Conservation (phyloP, 495 filamentous ascomycete species). For the Penicillium pancosmium region DNA sequence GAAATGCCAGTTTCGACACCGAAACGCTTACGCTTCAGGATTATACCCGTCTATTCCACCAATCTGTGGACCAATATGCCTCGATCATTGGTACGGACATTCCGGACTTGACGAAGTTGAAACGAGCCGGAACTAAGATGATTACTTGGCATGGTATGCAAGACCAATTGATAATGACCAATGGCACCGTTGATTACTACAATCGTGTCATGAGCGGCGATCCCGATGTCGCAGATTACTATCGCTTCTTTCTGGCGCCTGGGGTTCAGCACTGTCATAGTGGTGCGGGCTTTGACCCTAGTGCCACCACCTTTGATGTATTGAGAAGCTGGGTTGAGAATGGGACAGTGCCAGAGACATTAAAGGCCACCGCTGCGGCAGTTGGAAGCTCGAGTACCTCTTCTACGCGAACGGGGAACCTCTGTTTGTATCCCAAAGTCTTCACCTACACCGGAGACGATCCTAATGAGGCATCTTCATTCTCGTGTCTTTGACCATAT, state of each 20-base stretch:
- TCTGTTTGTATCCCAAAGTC: not conserved
- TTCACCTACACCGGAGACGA: not conserved
- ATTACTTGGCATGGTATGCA: conserved; percentile 43
- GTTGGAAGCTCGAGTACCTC: not conserved
- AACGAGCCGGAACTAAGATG: conserved; percentile 42
- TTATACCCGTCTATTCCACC: conserved; percentile 2
- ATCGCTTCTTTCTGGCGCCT: conserved; percentile 25
- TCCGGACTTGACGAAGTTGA: conserved; percentile 37
- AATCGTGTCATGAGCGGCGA: conserved; percentile 23
- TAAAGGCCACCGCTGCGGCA: not conserved
- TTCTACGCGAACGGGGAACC: not conserved
- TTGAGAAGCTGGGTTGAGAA: not conserved
- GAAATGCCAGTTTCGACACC: not conserved
- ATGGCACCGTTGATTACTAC: conserved; percentile 23
- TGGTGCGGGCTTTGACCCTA: not conserved
- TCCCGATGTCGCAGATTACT: conserved; percentile 18
- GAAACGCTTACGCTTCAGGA: not conserved
- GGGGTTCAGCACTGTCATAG: conserved; percentile 24
- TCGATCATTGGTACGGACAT: conserved; percentile 38
- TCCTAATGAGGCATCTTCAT: not conserved
- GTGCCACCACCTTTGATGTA: not conserved
- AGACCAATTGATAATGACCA: not conserved
- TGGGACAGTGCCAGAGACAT: not conserved
- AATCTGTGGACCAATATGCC: conserved; percentile 5
- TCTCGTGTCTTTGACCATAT: not conserved